These are phyloP conservation scores for Podospora comata DNA, from an alignment of 495 filamentous ascomycete genomes.

Conservation along the genomic window DNA sequence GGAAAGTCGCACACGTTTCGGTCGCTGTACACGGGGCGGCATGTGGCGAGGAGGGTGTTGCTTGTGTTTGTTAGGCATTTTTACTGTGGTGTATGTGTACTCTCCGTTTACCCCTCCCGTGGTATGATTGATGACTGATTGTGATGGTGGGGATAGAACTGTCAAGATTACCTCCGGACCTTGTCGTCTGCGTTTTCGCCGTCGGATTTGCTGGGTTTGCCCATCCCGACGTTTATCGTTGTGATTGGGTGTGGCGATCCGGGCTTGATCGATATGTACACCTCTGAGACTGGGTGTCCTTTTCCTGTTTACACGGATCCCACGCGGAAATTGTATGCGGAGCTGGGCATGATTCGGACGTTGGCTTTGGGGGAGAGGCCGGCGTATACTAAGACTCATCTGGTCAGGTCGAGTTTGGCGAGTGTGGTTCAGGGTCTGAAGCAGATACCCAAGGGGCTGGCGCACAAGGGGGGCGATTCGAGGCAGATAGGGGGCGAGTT, in stretches of 20 bases:
- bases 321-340: slow-evolving; percentile 61
- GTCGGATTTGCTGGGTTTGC: slow-evolving; percentile 51
- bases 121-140: not conserved
- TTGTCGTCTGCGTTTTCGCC: slow-evolving; percentile 60
- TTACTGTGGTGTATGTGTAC: slow-evolving; percentile 66
- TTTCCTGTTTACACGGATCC: slow-evolving; percentile 86
- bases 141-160: slow-evolving; percentile 48
- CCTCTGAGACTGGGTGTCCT: slow-evolving; percentile 57
- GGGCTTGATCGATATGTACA: slow-evolving; percentile 67
- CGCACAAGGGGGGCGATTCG: slow-evolving; percentile 63
- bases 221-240: slow-evolving; percentile 60
- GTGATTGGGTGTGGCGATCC: slow-evolving; percentile 79
- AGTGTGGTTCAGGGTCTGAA: slow-evolving; percentile 58
- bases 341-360: slow-evolving; percentile 67
- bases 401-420: slow-evolving; percentile 44
- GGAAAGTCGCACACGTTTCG: slow-evolving; percentile 64
- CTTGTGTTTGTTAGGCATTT: slow-evolving; percentile 86
- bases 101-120: not conserved
- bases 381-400: slow-evolving; percentile 58
- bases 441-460: slow-evolving; percentile 49
- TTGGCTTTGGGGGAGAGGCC: slow-evolving; percentile 61
- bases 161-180: slow-evolving; percentile 68
- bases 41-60: slow-evolving; percentile 56
- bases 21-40: slow-evolving; percentile 60
- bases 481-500: slow-evolving; percentile 83